phyloP scores from a whole-genome alignment of 1,284 basidiomycete species.

The Rhodotorula sp. region DNA sequence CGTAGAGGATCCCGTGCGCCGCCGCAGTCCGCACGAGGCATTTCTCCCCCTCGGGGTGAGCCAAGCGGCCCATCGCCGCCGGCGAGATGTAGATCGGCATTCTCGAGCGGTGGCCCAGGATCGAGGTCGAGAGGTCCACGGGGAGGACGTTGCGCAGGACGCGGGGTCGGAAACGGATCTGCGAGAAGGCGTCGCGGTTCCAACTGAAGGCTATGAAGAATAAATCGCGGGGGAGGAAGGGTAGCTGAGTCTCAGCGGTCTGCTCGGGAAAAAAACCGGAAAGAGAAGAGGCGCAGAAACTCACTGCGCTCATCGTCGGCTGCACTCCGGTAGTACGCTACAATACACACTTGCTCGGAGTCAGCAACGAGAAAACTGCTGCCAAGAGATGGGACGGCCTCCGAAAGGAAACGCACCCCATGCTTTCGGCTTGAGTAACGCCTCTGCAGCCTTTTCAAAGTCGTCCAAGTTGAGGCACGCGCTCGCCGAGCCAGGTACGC shows the following conservation, averaged over 20 bases:
- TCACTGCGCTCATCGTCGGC: constrained; percentile 76
- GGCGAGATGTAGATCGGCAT: constrained; percentile 83
- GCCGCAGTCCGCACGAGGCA: constrained; percentile 34
- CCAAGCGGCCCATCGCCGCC: constrained; percentile 53
- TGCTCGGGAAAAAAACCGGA: too few relatives aligned
- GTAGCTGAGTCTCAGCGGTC: not conserved
- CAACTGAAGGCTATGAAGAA: not conserved
- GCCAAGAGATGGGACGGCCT: not conserved
- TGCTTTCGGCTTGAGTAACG: constrained; percentile 35
- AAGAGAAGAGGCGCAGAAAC: constrained; percentile 41
- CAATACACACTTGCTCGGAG: too few relatives aligned
- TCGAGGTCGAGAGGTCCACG: constrained; percentile 71
- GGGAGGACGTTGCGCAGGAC: constrained; percentile 70
- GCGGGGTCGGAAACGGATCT: constrained; percentile 72
- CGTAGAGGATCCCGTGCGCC: constrained; percentile 30
- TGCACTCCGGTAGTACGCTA: constrained; percentile 76
- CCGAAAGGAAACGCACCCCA: constrained; percentile 25
- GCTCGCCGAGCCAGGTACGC: constrained; percentile 4
- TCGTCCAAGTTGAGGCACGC: constrained; percentile 42
- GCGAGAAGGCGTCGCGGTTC: constrained; percentile 25
- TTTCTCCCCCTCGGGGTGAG: constrained; percentile 41
- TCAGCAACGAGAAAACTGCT: not conserved
- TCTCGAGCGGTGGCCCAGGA: constrained; percentile 70
- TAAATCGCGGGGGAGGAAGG: not conserved
- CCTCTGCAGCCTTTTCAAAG: constrained; percentile 34